Base-by-base conservation (phyloP, 139 green algal species). In the Tetraselmis chui region DNA sequence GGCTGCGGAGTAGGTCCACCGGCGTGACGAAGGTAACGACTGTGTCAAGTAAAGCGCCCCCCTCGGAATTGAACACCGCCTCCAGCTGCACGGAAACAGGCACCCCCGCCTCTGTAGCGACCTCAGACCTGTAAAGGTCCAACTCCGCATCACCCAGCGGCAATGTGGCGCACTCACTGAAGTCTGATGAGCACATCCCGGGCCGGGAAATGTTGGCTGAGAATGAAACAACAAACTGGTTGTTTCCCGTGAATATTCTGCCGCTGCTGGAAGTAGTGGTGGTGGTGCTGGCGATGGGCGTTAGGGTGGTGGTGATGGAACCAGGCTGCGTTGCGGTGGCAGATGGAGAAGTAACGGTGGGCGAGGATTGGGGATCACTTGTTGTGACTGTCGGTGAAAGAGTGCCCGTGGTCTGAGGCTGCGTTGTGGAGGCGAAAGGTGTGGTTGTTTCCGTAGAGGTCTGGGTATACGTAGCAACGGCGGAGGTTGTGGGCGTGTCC, bases 221-320 rank as follows among this genome's bases (percentile, higher is more conserved):
- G n/a, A n/a, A n/a, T n/a, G n/a, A n/a, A n/a, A n/a, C n/a, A n/a
- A n/a, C n/a, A n/a, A n/a, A n/a, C n/a, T 78, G 75, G 75, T 78
- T 23, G 75, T 75, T 75, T 22, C 23, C 59, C 23, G 23, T 75
- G 59, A 22, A n/a, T 22, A 75, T 75, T 22, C 59, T 75, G 59
- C 59, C 59, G 23, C 23, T 78, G 75, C 23, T 78, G 75, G 75
- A 22, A 26, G 75, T 78, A 26, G 75, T 78, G 75, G 75, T 78
- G 75, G 75, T 78, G 75, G 75, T 28, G 75, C 24, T 28, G 75
- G 75, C 26, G 75, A 26, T 78, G 75, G 75, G 5, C 24, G 75
- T 78, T 22, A 26, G 27, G 75, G 75, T 78, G 75, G 75, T 78
- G 75, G 75, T 78, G 75, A 26, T 78, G 75, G 75, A 31, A 26